These are phyloP conservation scores for Calocera cornea DNA, from an alignment of 768 basidiomycete species.

Conservation along the genomic window DNA sequence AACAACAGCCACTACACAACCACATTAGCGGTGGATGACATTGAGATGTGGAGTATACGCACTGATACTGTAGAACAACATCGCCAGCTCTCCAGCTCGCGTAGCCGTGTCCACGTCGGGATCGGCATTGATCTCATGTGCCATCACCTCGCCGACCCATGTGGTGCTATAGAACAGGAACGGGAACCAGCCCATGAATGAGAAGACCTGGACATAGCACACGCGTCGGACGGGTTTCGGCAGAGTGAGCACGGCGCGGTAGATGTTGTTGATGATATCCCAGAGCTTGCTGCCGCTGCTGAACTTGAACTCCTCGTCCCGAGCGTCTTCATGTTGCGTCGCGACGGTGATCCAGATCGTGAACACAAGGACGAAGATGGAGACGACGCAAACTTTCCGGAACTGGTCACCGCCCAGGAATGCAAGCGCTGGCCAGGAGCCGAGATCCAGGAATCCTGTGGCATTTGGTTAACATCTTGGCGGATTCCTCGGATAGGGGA, in stretches of 20 bases:
- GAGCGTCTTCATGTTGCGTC: constrained; percentile 52
- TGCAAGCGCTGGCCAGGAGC: constrained; percentile 57
- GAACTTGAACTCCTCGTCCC: constrained; percentile 28
- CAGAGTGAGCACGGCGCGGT: constrained; percentile 53
- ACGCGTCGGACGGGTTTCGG: constrained; percentile 78
- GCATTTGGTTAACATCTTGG: not conserved
- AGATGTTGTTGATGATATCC: constrained; percentile 73
- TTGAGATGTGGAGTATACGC: constrained; percentile 17
- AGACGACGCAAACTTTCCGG: constrained; percentile 85
- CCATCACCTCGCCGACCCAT: constrained; percentile 90
- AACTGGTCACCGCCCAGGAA: constrained; percentile 87
- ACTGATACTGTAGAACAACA: constrained; percentile 87
- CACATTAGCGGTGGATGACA: constrained; percentile 12
- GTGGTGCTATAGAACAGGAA: constrained; percentile 93
- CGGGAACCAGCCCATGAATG: constrained; percentile 98
- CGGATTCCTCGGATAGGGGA: not conserved
- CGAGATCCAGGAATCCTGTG: constrained; percentile 78
- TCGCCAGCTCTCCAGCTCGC: constrained; percentile 71
- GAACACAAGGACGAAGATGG: constrained; percentile 57
- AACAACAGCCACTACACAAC: constrained; percentile 56
- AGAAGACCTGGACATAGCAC: constrained; percentile 85
- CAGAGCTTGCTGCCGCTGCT: constrained; percentile 36
- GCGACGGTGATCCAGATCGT: constrained; percentile 85
- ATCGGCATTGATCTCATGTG: constrained; percentile 53
- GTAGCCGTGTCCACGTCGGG: constrained; percentile 77